A percentile compares a stretch with the other conserved stretches of the same genome.
These are phyloP conservation scores for Lactarius psammicola DNA, from an alignment of 768 basidiomycete species.

Conservation along the genomic window DNA sequence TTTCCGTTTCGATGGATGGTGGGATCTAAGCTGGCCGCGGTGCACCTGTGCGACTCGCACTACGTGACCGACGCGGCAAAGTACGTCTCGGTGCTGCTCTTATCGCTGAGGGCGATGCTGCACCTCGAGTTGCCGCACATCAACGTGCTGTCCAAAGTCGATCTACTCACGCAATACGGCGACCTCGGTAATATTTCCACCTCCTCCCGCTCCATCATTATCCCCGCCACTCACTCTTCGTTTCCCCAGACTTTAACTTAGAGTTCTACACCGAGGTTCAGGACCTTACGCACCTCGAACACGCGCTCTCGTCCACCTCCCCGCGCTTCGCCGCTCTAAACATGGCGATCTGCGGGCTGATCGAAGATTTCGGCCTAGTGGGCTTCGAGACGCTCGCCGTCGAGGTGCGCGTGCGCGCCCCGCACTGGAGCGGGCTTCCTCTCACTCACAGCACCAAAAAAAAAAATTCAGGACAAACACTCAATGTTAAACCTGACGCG, in stretches of 20 bases:
- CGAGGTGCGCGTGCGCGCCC: conserved; percentile 53
- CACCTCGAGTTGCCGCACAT: conserved; percentile 97
- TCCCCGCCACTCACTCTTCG: neutral
- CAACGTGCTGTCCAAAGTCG: conserved; percentile 95
- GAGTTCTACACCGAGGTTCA: conserved; percentile 98
- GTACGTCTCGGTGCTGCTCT: conserved; percentile 88
- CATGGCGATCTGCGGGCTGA: conserved; percentile 85
- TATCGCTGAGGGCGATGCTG: conserved; percentile 95
- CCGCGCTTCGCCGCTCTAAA: conserved; percentile 78
- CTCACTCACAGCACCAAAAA: too few species aligned
- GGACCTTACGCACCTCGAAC: conserved; percentile 86
- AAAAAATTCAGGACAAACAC: conserved; percentile 67
- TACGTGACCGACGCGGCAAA: conserved; percentile 96
- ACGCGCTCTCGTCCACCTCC: conserved; percentile 60
- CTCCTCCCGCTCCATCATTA: too few species aligned
- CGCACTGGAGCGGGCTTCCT: too few species aligned
- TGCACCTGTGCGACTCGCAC: conserved; percentile 95
- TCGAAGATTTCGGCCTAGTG: conserved; percentile 91
- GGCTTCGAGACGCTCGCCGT: conserved; percentile 97
- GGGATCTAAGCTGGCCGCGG: conserved; percentile 40
- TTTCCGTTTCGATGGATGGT: neutral
- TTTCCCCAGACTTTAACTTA: conserved; percentile 84
- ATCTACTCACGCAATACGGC: conserved; percentile 86
- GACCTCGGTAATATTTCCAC: conserved; percentile 62
- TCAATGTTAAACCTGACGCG: conserved; percentile 90